Conservation (phyloP, 106 monocot species). For the Gastrodia elata region DNA sequence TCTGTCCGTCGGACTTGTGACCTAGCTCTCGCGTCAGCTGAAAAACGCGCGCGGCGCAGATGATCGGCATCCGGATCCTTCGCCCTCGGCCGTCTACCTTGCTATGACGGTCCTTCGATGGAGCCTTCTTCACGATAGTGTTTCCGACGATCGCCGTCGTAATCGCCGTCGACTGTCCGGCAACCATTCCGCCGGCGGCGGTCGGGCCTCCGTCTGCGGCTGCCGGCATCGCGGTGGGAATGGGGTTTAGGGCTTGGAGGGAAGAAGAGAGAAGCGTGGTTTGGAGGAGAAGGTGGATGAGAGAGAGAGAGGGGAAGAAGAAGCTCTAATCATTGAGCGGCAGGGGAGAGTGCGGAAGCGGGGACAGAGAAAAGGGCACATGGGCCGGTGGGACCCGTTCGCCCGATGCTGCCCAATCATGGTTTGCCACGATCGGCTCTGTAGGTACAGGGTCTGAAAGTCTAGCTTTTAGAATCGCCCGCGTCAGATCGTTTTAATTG, state of each 20-base stretch:
- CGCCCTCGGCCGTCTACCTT: slow-evolving; percentile 37
- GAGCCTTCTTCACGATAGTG: slow-evolving; percentile 20
- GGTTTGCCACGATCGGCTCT: not conserved
- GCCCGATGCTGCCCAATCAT: not conserved
- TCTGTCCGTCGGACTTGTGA: slow-evolving; percentile 22
- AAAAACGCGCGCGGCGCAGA: slow-evolving; percentile 25
- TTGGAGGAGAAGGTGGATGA: not conserved
- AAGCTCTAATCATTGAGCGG: slow-evolving; percentile 13
- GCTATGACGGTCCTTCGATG: slow-evolving; percentile 34
- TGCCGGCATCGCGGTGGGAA: not conserved
- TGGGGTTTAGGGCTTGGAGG: too few species aligned
- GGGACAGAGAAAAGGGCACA: slow-evolving; percentile 38
- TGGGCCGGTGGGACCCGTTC: slow-evolving; percentile 28
- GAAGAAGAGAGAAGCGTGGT: too few species aligned
- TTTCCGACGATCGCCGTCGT: not conserved
- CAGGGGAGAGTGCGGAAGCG: slow-evolving; percentile 13
- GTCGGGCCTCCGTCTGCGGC: not conserved
- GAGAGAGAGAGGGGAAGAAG: slow-evolving; percentile 3
- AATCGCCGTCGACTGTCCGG: not conserved
- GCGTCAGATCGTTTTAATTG: not conserved
- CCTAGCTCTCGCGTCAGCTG: slow-evolving; percentile 25
- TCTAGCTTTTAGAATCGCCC: not conserved
- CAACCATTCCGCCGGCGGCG: not conserved
- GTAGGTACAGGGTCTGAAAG: not conserved
- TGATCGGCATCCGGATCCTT: slow-evolving; percentile 31